Conservation (phyloP, 108 stramenopile species). For the Chaetoceros tenuissimus region DNA sequence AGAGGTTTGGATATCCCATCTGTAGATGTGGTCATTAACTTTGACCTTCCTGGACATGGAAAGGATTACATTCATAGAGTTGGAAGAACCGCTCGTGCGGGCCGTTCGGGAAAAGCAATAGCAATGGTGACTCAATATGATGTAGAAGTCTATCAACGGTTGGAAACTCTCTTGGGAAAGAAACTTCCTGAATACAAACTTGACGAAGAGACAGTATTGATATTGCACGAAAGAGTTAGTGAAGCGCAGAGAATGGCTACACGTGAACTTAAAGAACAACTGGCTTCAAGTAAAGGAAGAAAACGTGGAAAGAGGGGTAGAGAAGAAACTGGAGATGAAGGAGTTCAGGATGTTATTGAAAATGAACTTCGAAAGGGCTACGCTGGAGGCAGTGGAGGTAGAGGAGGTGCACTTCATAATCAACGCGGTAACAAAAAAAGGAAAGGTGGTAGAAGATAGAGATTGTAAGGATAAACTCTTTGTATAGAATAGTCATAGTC, state of each 20-base stretch:
- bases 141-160: constrained; percentile 95
- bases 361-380: constrained; percentile 54
- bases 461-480: too few relatives aligned
- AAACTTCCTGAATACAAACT: constrained; percentile 80
- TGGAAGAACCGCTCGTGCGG: constrained; percentile 95
- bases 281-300: constrained; percentile 34
- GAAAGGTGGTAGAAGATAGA: neutral
- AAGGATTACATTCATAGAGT: constrained; percentile 99
- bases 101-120: constrained; percentile 90
- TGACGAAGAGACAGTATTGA: constrained; percentile 87
- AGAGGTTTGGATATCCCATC: constrained; percentile 93
- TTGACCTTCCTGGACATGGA: constrained; percentile 91
- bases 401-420: constrained; percentile 45
- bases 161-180: constrained; percentile 87
- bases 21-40: constrained; percentile 96
- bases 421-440: constrained; percentile 25
- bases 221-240: constrained; percentile 89
- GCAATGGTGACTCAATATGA: constrained; percentile 99
- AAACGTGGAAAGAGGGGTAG: constrained; percentile 27
- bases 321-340: constrained; percentile 38
- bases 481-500: too few relatives aligned
- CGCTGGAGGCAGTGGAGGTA: constrained; percentile 52
- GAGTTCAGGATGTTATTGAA: constrained; percentile 36
- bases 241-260: constrained; percentile 94
- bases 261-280: constrained; percentile 81